Evolutionary conservation across 768 basidiomycete species (phyloP).

Genomic region (Hygrocybe coccinea): DNA sequence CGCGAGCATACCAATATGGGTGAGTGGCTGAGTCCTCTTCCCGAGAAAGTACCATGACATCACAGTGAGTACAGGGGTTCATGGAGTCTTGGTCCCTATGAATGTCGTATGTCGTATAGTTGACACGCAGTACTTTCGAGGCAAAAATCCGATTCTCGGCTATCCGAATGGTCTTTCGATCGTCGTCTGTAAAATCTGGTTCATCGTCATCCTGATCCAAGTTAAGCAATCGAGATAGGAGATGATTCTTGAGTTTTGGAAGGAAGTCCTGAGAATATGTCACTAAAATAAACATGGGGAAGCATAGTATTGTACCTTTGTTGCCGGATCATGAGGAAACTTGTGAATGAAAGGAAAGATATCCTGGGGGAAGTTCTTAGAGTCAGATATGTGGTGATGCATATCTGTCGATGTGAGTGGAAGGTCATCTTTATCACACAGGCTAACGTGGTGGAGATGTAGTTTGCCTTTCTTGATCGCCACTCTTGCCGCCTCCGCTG

Average conservation of each 20-base stretch:
- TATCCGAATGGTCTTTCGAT: slow-evolving; percentile 13
- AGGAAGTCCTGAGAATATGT: slow-evolving; percentile 21
- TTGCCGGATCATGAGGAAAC: slow-evolving; percentile 16
- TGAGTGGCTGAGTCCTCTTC: slow-evolving; percentile 13
- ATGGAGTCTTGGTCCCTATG: slow-evolving; percentile 34
- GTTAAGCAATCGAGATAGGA: slow-evolving; percentile 22
- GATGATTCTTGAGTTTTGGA: slow-evolving; percentile 25
- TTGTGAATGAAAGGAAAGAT: slow-evolving; percentile 11
- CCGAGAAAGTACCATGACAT: slow-evolving; percentile 5
- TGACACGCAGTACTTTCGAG: slow-evolving; percentile 30
- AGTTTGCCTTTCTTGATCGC: slow-evolving; percentile 22
- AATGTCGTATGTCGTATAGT: slow-evolving; percentile 25
- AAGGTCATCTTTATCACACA: slow-evolving; percentile 2
- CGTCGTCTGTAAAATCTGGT: slow-evolving; percentile 11
- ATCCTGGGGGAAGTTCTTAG: slow-evolving; percentile 3
- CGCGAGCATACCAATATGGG: slow-evolving; percentile 16
- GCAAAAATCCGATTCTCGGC: slow-evolving; percentile 23
- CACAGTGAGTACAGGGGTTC: slow-evolving; percentile 21
- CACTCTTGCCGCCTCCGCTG: not conserved
- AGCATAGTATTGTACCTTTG: slow-evolving; percentile 10
- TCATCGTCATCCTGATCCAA: slow-evolving; percentile 6
- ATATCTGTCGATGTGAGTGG: not conserved
- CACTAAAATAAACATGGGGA: too few relatives aligned
- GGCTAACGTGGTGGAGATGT: slow-evolving; percentile 1
- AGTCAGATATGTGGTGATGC: slow-evolving; percentile 19